Evolutionary conservation across 768 basidiomycete species (phyloP).

Genomic region (Hygrophorus russula): DNA sequence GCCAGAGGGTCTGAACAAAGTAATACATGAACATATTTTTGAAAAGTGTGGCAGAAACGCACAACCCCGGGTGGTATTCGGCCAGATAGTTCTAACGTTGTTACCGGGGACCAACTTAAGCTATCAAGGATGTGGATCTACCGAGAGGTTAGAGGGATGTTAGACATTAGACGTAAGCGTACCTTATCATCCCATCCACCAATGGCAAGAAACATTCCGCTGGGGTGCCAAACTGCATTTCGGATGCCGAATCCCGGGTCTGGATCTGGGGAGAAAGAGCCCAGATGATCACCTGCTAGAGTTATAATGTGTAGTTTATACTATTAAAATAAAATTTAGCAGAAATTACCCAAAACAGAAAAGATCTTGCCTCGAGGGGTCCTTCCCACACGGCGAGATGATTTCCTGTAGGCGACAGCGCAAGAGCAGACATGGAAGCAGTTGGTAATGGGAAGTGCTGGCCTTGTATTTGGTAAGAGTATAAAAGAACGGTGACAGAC

Average conservation of each 20-base stretch:
- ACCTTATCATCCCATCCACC: constrained; percentile 90
- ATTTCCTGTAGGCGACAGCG: constrained; percentile 68
- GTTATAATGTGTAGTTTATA: constrained; percentile 68
- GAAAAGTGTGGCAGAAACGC: constrained; percentile 16
- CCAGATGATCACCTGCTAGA: constrained; percentile 50
- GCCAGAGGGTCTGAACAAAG: constrained; percentile 58
- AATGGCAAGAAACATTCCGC: constrained; percentile 68
- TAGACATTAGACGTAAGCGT: constrained; percentile 6
- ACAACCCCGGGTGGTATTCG: constrained; percentile 49
- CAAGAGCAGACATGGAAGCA: constrained; percentile 53
- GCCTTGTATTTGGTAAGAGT: not conserved
- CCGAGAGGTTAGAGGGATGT: constrained; percentile 5
- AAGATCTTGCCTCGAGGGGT: constrained; percentile 54
- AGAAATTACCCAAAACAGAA: not conserved
- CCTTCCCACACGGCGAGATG: constrained; percentile 78
- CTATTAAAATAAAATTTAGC: constrained; percentile 23
- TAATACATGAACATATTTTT: not conserved
- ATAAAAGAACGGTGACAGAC: not conserved
- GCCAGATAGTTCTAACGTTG: constrained; percentile 48
- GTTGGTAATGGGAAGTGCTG: constrained; percentile 85
- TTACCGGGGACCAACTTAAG: constrained; percentile 61
- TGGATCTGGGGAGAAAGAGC: constrained; percentile 56
- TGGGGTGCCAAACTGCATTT: constrained; percentile 76
- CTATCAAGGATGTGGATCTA: constrained; percentile 71
- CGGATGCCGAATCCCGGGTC: constrained; percentile 84